Evolutionary conservation across 768 basidiomycete genomes (phyloP), one percentile per base, ranked within the genome.

Genomic region (Russula olivacea): DNA sequence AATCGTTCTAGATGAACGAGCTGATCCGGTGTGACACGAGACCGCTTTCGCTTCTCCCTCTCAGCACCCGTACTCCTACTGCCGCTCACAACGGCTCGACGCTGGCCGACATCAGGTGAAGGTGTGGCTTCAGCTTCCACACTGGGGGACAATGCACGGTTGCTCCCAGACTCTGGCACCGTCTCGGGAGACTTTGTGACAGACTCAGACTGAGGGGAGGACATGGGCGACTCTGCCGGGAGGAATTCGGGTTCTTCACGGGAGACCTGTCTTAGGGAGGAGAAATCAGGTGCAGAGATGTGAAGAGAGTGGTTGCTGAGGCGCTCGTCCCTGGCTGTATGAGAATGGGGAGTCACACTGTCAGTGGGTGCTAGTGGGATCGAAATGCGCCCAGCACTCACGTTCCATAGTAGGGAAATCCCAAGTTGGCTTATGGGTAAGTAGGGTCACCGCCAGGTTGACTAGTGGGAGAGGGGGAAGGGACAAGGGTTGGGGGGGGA

Each of bases 21-120:
- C 69, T 93, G 91, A 57, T 88, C 87, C 40, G 87, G 86, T 0
- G 87, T 91, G 49, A 92, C 88, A 10, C 90, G 83, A 19, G 84
- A 87, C 38, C 89, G 83, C 70, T 90, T 91, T 52, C 85, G 80
- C 72, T 87, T 84, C 71, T 86, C 84, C 67, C 75, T 80, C 45
- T 68, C 67, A 11, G 10, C 25, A 7, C 48, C 57, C 25, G n/a
- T 28, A 32, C 56, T 58, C 38, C 76, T 71, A 38, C 60, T 64
- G 38, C 69, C 66, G 45, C 43, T 43, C 17, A 61, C 48, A 11
- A 70, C 45, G 49, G 41, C 23, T 40, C 60, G 66, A 36, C 56
- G 53, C 30, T 55, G 55, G 36, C 32, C 45, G 15, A 56, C 64
- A 28, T 68, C 67, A 28, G 65, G 59, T 25, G 61, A 65, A 17